Conservation (phyloP, 371 early-diverging fungal species). For the Syncephalastrum racemosum region DNA sequence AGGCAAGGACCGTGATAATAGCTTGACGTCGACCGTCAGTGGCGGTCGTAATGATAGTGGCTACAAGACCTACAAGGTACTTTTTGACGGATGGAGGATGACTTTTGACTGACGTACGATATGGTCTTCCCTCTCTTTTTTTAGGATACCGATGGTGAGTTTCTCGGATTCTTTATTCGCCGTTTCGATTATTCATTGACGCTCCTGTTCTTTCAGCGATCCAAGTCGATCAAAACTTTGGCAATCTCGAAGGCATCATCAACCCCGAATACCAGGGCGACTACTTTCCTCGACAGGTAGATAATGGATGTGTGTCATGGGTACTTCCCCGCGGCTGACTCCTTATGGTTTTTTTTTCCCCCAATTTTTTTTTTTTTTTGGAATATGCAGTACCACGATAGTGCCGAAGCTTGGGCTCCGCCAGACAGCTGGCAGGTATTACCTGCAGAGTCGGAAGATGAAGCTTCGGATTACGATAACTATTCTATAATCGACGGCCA, state of each 20-base stretch:
- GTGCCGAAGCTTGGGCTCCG: slow-evolving; percentile 58
- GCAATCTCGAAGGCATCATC: slow-evolving; percentile 50
- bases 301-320: neutral
- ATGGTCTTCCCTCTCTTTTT: too few relatives aligned
- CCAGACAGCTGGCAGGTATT: slow-evolving; percentile 75
- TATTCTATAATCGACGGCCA: slow-evolving; percentile 29
- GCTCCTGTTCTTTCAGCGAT: too few relatives aligned
- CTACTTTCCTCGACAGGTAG: neutral
- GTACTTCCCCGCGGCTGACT: neutral
- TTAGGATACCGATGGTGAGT: too few relatives aligned
- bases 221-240: slow-evolving; percentile 43
- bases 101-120: too few relatives aligned
- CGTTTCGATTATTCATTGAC: slow-evolving; percentile 1
- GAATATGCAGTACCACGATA: neutral
- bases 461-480: slow-evolving; percentile 45
- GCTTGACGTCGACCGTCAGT: too few relatives aligned
- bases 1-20: too few relatives aligned
- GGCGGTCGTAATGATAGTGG: too few relatives aligned
- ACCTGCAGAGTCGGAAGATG: slow-evolving; percentile 32
- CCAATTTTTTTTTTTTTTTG: neutral
- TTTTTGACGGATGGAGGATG: too few relatives aligned
- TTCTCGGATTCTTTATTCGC: neutral
- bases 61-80: too few relatives aligned
- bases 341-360: slow-evolving; percentile 2
- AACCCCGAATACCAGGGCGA: slow-evolving; percentile 28